Percentiles rank a stretch among this genome's conserved stretches.
phyloP scores from a whole-genome alignment of 495 filamentous ascomycete species.

The Bryoglossum gracile region DNA sequence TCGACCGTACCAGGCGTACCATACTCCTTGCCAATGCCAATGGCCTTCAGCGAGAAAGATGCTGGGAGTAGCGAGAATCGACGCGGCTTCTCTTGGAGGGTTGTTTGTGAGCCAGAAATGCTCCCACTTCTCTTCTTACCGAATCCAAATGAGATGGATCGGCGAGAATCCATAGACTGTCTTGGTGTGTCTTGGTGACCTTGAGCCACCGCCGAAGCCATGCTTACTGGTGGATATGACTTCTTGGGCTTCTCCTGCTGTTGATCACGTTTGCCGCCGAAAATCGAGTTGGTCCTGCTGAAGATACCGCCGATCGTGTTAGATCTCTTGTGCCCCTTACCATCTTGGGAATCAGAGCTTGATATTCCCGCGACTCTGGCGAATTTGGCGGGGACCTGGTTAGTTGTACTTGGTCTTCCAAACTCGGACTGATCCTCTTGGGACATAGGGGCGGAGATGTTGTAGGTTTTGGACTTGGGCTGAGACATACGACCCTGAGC shows the following conservation, averaged over 20 bases:
- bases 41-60: slow-evolving; percentile 61
- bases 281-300: slow-evolving; percentile 70
- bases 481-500: slow-evolving; percentile 86
- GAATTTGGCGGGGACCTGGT: slow-evolving; percentile 39
- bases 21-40: slow-evolving; percentile 43
- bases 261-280: slow-evolving; percentile 47
- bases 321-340: slow-evolving; percentile 80
- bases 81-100: slow-evolving; percentile 48
- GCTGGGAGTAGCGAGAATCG: slow-evolving; percentile 78
- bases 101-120: slow-evolving; percentile 39
- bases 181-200: slow-evolving; percentile 56
- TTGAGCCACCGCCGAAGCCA: slow-evolving; percentile 50
- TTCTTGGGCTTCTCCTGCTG: slow-evolving; percentile 37
- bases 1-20: slow-evolving; percentile 32
- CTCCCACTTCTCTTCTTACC: slow-evolving; percentile 62
- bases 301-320: slow-evolving; percentile 84
- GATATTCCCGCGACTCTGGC: slow-evolving; percentile 42
- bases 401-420: slow-evolving; percentile 51
- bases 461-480: slow-evolving; percentile 61
- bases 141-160: slow-evolving; percentile 68
- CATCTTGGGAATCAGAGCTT: slow-evolving; percentile 35
- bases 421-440: slow-evolving; percentile 43
- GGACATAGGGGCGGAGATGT: slow-evolving; percentile 63
- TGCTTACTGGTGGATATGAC: slow-evolving; percentile 69
- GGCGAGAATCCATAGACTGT: slow-evolving; percentile 68